These are phyloP conservation scores for Ascochyta fabae DNA, from an alignment of 2,329 filamentous ascomycete genomes.

Conservation along the genomic window DNA sequence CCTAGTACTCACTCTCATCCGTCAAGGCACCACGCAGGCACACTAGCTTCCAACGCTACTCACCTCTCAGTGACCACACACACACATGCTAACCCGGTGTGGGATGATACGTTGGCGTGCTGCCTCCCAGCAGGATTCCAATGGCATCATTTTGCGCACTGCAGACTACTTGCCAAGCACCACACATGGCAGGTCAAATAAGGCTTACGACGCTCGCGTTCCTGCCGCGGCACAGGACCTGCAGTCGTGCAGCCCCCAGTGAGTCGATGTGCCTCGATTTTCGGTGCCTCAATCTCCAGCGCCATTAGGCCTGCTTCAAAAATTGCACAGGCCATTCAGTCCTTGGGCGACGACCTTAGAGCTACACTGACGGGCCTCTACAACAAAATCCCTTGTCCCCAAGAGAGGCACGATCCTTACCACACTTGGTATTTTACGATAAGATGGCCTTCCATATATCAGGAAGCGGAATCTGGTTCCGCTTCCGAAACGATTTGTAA, in stretches of 20 bases:
- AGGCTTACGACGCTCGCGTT: slow-evolving; percentile 4
- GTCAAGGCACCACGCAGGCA: too few relatives aligned
- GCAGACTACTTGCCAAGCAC: slow-evolving; percentile 6
- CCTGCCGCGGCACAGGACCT: neutral
- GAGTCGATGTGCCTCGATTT: neutral
- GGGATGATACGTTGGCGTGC: neutral
- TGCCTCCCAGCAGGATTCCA: neutral
- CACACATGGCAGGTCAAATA: neutral
- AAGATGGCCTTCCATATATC: neutral
- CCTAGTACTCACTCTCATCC: too few relatives aligned
- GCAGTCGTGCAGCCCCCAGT: neutral
- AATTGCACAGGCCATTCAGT: too few relatives aligned
- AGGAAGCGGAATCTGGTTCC: neutral
- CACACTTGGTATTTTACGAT: neutral
- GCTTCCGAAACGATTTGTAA: neutral
- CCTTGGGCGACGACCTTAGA: too few relatives aligned
- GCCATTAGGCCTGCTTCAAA: neutral
- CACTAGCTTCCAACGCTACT: too few relatives aligned
- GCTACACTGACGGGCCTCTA: too few relatives aligned
- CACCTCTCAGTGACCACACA: too few relatives aligned
- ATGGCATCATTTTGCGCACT: neutral
- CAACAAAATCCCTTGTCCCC: too few relatives aligned
- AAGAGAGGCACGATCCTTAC: too few relatives aligned
- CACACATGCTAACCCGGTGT: too few relatives aligned
- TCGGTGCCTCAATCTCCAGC: neutral